Percentiles rank a stretch among this genome's conserved stretches.
Evolutionary conservation across 768 basidiomycete genomes (phyloP).

Genomic region (Hypholoma fasciculare): DNA sequence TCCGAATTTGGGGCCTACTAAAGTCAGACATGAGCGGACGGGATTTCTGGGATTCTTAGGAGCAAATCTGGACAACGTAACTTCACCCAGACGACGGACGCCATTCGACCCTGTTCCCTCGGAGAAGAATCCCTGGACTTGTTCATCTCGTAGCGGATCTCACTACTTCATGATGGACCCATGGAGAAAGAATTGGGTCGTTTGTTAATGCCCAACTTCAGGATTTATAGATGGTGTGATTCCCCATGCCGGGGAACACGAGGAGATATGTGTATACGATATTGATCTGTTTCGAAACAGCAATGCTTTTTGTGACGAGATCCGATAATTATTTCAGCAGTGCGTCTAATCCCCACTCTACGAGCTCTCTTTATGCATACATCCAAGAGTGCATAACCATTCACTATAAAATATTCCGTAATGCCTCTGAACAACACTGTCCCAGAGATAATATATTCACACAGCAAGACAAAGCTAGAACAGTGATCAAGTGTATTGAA

Average conservation of each 20-base stretch:
- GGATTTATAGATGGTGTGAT: neutral
- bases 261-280: neutral
- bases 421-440: too few relatives aligned
- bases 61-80: constrained; percentile 9
- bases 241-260: constrained; percentile 4
- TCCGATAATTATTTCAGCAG: neutral
- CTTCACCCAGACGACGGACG: constrained; percentile 5
- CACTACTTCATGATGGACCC: neutral
- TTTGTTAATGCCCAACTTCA: neutral
- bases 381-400: neutral
- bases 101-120: constrained; percentile 16
- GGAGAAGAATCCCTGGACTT: constrained; percentile 13
- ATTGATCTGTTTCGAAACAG: constrained; percentile 2
- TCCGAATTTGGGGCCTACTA: constrained; percentile 7
- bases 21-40: neutral
- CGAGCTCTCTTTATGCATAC: neutral
- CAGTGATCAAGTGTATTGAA: too few relatives aligned
- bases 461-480: too few relatives aligned
- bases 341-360: neutral
- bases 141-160: constrained; percentile 9
- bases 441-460: too few relatives aligned
- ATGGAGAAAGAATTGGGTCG: neutral
- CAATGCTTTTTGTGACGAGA: neutral
- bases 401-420: neutral
- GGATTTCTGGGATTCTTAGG: constrained; percentile 6